phyloP scores from a whole-genome alignment of 768 basidiomycete genomes.

The Pleurotus cornucopiae region DNA sequence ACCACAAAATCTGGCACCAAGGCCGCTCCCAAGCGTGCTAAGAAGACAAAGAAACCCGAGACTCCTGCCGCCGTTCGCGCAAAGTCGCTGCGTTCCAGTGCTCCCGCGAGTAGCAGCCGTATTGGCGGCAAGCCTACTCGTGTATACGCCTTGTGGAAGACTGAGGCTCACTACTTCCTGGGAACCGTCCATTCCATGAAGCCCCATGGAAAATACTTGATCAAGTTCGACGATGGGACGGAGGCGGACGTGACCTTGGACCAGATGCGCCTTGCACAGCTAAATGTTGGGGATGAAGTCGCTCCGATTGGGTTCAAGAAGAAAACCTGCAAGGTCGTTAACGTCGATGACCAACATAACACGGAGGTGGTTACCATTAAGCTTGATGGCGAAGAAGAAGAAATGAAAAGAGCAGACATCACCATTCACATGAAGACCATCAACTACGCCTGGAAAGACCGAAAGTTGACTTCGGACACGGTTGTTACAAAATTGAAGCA shows the following conservation, averaged over 20 bases:
- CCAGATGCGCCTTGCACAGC: constrained; percentile 48
- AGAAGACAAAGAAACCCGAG: constrained; percentile 12
- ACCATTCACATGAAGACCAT: constrained; percentile 51
- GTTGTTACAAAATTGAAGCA: constrained; percentile 41
- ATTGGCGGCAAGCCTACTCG: constrained; percentile 35
- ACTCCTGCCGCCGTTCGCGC: constrained; percentile 15
- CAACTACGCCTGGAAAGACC: constrained; percentile 47
- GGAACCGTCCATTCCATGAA: constrained; percentile 45
- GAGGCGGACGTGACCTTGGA: constrained; percentile 41
- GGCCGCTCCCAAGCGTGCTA: constrained; percentile 2
- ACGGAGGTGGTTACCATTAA: constrained; percentile 31
- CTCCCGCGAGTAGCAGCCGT: constrained; percentile 20
- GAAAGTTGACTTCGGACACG: constrained; percentile 34
- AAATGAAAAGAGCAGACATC: constrained; percentile 34
- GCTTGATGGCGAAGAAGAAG: constrained; percentile 28
- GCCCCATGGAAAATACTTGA: constrained; percentile 29
- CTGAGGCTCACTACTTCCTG: constrained; percentile 55
- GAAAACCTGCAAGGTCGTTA: constrained; percentile 17
- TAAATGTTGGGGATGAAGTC: constrained; percentile 56
- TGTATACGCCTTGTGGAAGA: constrained; percentile 69
- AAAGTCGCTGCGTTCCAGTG: constrained; percentile 36
- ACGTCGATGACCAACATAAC: constrained; percentile 25
- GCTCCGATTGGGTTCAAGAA: constrained; percentile 27
- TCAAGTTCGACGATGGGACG: constrained; percentile 69
- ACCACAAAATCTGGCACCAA: constrained; percentile 18